Base-by-base conservation (phyloP, 352 stramenopile species). In the Phytophthora cactorum region DNA sequence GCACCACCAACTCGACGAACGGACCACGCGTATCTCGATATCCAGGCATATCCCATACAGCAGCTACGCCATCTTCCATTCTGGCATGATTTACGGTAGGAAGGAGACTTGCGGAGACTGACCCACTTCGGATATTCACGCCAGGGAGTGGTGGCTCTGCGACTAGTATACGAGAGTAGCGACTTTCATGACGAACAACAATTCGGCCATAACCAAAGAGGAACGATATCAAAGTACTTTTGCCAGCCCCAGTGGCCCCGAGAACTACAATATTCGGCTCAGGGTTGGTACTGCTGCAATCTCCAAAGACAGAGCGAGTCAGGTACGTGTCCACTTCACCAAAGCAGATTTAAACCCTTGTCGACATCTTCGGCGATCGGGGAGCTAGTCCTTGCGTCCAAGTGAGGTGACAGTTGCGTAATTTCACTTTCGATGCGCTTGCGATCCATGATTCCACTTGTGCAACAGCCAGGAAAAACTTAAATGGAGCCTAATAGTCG, bases 1-100 rank as follows among this genome's bases (percentile, higher is more conserved):
- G 47, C 28, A 70, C 60, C 7, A 74, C 9, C 1, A 74, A 27
- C 51, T 71, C 51, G 2, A 71, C 55, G 25, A 75, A 71, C 1
- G 61, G 54, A 2, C 67, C 62, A 5, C 67, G 51, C 3, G 62
- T 75, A 31, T 75, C 68, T 44, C 57, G 56, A 63, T 39, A 68
- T 15, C 62, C 62, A 31, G 68, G 68, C 68, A 72, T 75, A 71
- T 75, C 68, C 68, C 68, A 72, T 6, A 66, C 62, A 15, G 45
- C 55, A 31, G 67, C 43, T 5, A 15, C n/a, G 1, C 7, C 49
- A 2, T 58, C 32, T 14, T 17, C 27, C 1, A 61, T 5, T 5
- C 9, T 5, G 12, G 65, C 31, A 31, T 55, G 45, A n/a, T 43
- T 72, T 0, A 58, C 46, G 5, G 54, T 29, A 10, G 68, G 68